phyloP scores from a whole-genome alignment of 306 rosid genomes.

The Notholithocarpus densiflorus region DNA sequence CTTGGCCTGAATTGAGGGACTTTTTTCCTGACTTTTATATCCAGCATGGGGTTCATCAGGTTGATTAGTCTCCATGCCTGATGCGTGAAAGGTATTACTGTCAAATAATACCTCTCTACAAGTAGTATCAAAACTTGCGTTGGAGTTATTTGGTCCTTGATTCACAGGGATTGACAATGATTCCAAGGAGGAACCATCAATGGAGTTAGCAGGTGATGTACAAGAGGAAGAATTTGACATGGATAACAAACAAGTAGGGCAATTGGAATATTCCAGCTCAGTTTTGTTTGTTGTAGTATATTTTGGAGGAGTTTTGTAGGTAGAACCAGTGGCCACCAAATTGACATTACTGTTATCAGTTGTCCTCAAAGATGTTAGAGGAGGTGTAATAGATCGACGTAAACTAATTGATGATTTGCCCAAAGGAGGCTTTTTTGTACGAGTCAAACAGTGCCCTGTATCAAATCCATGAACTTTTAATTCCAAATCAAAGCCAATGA shows the following conservation, averaged over 20 bases:
- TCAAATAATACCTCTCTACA: slow-evolving; percentile 6
- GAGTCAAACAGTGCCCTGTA: slow-evolving; percentile 30
- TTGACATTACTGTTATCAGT: neutral
- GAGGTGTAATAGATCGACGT: slow-evolving; percentile 14
- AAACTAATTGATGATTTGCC: slow-evolving; percentile 4
- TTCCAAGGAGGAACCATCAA: slow-evolving; percentile 33
- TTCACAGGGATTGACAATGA: slow-evolving; percentile 18
- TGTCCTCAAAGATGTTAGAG: slow-evolving; percentile 14
- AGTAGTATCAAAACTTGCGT: neutral
- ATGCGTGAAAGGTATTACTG: neutral
- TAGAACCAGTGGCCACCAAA: neutral
- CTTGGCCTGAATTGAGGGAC: neutral
- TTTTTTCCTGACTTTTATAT: neutral
- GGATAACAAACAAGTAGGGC: slow-evolving; percentile 3
- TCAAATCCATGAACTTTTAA: neutral
- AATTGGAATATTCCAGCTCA: slow-evolving; percentile 6
- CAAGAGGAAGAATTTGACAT: slow-evolving; percentile 25
- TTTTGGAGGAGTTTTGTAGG: slow-evolving; percentile 12
- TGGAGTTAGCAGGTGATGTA: slow-evolving; percentile 24
- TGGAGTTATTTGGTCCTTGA: neutral
- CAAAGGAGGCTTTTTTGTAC: slow-evolving; percentile 21
- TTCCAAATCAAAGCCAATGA: neutral
- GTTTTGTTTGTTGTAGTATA: neutral
- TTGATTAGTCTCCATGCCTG: neutral
- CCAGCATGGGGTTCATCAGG: neutral